Evolutionary conservation across 2,329 filamentous ascomycete species (phyloP).

Genomic region (Podosphaera xanthii): DNA sequence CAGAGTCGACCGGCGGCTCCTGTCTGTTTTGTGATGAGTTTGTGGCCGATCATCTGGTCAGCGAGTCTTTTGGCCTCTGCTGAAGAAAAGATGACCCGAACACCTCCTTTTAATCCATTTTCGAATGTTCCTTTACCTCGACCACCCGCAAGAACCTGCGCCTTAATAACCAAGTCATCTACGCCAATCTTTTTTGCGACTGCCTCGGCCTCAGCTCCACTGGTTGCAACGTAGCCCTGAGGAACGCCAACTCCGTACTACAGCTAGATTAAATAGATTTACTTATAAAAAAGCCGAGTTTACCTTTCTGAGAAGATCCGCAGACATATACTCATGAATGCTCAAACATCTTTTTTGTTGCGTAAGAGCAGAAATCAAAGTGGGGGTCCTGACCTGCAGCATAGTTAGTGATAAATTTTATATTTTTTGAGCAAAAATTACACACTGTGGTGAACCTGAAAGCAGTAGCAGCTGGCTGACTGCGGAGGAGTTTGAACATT

Average conservation of each 20-base stretch:
- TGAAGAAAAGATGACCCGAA: constrained; percentile 96
- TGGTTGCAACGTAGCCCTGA: constrained; percentile 67
- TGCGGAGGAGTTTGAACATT: constrained; percentile 81
- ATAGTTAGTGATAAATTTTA: constrained; percentile 13
- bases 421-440: constrained; percentile 8
- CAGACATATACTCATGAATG: constrained; percentile 96
- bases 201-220: constrained; percentile 67
- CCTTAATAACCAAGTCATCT: constrained; percentile 99
- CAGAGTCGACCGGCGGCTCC: constrained; percentile 82
- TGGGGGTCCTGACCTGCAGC: constrained; percentile 23
- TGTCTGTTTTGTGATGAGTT: constrained; percentile 98
- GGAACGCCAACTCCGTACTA: constrained; percentile 92
- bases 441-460: constrained; percentile 56
- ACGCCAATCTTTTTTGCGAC: constrained; percentile 77
- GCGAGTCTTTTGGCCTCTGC: constrained; percentile 94
- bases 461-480: constrained; percentile 58
- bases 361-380: constrained; percentile 27
- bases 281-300: not conserved
- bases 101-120: constrained; percentile 96
- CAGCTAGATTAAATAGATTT: constrained; percentile 11
- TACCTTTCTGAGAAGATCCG: constrained; percentile 64
- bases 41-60: constrained; percentile 98
- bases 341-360: constrained; percentile 75
- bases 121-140: constrained; percentile 96
- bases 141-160: constrained; percentile 91